Conservation (phyloP, 805 yeast genomes). For the Zygosaccharomyces rouxii region DNA sequence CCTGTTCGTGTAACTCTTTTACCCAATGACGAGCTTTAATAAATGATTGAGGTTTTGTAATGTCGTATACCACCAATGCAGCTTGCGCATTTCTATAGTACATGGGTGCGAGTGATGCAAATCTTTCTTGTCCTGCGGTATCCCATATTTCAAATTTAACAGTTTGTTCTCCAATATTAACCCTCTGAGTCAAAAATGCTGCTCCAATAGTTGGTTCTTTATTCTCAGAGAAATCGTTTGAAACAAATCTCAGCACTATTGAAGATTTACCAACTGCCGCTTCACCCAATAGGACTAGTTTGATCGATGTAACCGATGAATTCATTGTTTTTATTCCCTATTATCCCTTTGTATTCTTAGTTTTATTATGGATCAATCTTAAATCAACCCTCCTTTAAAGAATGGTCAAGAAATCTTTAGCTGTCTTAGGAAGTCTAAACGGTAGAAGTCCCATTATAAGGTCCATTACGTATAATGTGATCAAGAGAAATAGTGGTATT, state of each 20-base stretch:
- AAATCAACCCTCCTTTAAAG: slow-evolving; percentile 1
- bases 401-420: neutral
- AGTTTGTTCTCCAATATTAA: slow-evolving; percentile 77
- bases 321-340: slow-evolving; percentile 21
- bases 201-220: slow-evolving; percentile 99
- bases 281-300: slow-evolving; percentile 88
- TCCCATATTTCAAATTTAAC: slow-evolving; percentile 95
- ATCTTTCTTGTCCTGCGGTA: slow-evolving; percentile 97
- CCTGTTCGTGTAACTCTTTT: slow-evolving; percentile 91
- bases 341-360: neutral
- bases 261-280: slow-evolving; percentile 98
- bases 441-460: neutral
- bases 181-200: slow-evolving; percentile 91
- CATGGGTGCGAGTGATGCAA: slow-evolving; percentile 95
- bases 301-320: slow-evolving; percentile 46
- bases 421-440: neutral
- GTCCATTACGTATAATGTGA: neutral
- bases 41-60: slow-evolving; percentile 91
- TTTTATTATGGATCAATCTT: neutral
- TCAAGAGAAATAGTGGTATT: neutral
- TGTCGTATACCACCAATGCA: slow-evolving; percentile 91
- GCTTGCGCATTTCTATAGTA: slow-evolving; percentile 97
- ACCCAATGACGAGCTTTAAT: slow-evolving; percentile 98
- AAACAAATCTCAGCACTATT: slow-evolving; percentile 84
- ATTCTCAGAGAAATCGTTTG: slow-evolving; percentile 94